Evolutionary conservation across 2,329 filamentous ascomycete species (phyloP).

Genomic region (Aspergillus sp.): DNA sequence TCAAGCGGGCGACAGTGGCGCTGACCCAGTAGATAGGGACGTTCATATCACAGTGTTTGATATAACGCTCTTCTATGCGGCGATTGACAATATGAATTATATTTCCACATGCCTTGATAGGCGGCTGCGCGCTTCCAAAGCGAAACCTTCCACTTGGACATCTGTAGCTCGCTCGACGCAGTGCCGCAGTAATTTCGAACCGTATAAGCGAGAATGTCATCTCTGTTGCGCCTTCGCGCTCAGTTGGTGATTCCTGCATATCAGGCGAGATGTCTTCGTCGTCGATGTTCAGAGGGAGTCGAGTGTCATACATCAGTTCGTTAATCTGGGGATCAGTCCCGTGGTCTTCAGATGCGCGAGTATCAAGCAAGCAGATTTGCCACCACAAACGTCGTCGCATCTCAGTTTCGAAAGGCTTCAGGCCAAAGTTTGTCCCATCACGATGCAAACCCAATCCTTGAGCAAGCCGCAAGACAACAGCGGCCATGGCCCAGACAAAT

Average conservation of each 20-base stretch:
- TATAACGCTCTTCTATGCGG: conserved; percentile 48
- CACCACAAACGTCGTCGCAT: conserved; percentile 48
- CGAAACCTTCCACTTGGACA: conserved; percentile 22
- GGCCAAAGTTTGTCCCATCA: conserved; percentile 42
- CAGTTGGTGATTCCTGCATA: conserved; percentile 41
- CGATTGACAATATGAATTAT: conserved; percentile 47
- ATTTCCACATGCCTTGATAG: conserved; percentile 31
- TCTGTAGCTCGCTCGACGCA: conserved; percentile 33
- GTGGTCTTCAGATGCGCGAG: conserved; percentile 43
- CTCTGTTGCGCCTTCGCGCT: conserved; percentile 47
- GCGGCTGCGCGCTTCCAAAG: conserved; percentile 7
- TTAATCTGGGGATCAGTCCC: conserved; percentile 40
- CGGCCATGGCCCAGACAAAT: conserved; percentile 38
- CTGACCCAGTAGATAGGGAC: conserved; percentile 59
- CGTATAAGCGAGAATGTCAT: conserved; percentile 45
- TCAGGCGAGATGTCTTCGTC: conserved; percentile 45
- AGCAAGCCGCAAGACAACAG: conserved; percentile 35
- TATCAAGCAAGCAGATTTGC: conserved; percentile 42
- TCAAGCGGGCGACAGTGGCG: conserved; percentile 59
- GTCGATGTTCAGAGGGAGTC: conserved; percentile 45
- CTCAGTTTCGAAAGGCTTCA: conserved; percentile 44
- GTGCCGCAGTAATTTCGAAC: conserved; percentile 43
- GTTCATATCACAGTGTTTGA: conserved; percentile 44
- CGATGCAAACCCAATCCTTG: conserved; percentile 44
- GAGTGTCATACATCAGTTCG: conserved; percentile 40